A percentile compares a stretch with the other conserved stretches of the same genome.
phyloP scores from a whole-genome alignment of 495 filamentous ascomycete genomes.

The Echria macrotheca region DNA sequence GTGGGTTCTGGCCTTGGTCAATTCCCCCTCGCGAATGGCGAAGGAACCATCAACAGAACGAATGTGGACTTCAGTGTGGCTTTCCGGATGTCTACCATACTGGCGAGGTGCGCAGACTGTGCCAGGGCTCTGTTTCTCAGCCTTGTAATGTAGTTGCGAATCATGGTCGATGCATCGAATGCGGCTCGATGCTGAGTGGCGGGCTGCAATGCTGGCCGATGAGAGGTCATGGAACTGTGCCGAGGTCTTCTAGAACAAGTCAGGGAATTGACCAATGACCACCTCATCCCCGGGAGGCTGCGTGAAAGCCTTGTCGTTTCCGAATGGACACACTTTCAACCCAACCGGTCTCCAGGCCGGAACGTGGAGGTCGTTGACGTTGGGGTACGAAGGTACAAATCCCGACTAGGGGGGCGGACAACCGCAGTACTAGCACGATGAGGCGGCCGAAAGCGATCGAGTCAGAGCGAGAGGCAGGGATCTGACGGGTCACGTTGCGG shows the following conservation, averaged over 20 bases:
- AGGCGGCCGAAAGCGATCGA: conserved; percentile 31
- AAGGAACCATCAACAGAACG: too few relatives aligned
- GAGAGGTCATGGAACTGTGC: background rate
- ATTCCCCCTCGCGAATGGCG: too few relatives aligned
- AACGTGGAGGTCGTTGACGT: conserved; percentile 14
- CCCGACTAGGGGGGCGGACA: background rate
- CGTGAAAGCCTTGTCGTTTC: background rate
- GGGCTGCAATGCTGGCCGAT: too few relatives aligned
- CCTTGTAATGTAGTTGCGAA: too few relatives aligned
- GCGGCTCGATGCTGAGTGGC: too few relatives aligned
- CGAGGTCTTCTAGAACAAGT: conserved; percentile 11
- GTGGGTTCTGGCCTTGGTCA: too few relatives aligned
- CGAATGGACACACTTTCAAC: too few relatives aligned
- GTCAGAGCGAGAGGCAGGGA: conserved; percentile 25
- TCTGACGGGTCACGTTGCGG: conserved; percentile 24
- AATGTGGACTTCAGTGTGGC: too few relatives aligned
- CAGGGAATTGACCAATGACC: conserved; percentile 8
- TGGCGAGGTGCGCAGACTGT: too few relatives aligned
- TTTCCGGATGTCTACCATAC: too few relatives aligned
- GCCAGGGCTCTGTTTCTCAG: too few relatives aligned
- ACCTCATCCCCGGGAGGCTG: background rate
- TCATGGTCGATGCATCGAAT: too few relatives aligned
- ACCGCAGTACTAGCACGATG: conserved; percentile 12
- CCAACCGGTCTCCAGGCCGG: background rate
- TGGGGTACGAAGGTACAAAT: conserved; percentile 16